Evolutionary conservation across 2,329 filamentous ascomycete species (phyloP).

Genomic region (Setomelanomma holmii): DNA sequence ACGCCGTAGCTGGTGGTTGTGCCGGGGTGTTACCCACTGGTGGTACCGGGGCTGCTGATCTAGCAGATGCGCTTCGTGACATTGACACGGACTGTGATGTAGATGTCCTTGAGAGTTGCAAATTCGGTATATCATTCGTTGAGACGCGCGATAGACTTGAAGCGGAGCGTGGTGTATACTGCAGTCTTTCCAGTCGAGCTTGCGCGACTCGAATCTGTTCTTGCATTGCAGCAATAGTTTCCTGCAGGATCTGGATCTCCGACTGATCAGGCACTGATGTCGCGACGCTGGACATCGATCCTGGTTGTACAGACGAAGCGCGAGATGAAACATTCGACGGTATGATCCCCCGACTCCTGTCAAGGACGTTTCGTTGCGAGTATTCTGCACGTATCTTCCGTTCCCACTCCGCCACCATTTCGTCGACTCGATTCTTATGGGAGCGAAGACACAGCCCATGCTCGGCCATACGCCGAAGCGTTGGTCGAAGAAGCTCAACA

Average conservation of each 20-base stretch:
- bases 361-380: neutral
- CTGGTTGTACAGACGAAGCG: neutral
- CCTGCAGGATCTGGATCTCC: constrained; percentile 5
- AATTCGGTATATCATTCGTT: constrained; percentile 9
- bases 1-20: neutral
- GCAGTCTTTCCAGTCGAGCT: constrained; percentile 1
- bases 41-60: neutral
- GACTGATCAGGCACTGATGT: neutral
- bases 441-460: constrained; percentile 10
- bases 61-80: neutral
- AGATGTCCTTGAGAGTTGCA: constrained; percentile 5
- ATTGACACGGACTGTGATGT: neutral
- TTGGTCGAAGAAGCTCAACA: constrained; percentile 4
- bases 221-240: constrained; percentile 12
- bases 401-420: constrained; percentile 9
- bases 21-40: neutral
- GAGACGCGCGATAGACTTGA: constrained; percentile 7
- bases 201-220: constrained; percentile 3
- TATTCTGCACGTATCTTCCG: constrained; percentile 6
- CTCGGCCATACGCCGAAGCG: constrained; percentile 13
- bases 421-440: constrained; percentile 5
- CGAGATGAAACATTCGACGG: neutral
- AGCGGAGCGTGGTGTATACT: neutral
- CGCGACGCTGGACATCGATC: neutral
- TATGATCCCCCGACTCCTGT: neutral